phyloP scores from a whole-genome alignment of 2,329 filamentous ascomycete species.

The Penicillium fuscoglaucum region DNA sequence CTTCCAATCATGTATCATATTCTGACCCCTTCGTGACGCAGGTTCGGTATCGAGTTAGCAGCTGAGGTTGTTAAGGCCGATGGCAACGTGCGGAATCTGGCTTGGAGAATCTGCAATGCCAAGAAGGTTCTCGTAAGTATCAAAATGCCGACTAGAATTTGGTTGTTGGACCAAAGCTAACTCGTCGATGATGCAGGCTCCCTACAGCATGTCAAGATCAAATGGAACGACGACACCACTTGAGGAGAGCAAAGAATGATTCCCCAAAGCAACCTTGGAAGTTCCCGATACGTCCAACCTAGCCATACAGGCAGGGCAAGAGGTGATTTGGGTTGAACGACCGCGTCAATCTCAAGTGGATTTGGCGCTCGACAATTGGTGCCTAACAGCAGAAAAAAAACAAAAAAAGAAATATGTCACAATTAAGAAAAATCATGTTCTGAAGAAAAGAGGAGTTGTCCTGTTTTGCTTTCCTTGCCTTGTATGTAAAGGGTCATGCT shows the following conservation, averaged over 20 bases:
- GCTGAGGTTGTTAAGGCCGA: slow-evolving; percentile 90
- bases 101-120: slow-evolving; percentile 92
- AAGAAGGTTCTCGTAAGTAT: slow-evolving; percentile 84
- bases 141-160: not conserved
- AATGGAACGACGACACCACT: slow-evolving; percentile 63
- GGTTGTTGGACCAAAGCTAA: slow-evolving; percentile 7
- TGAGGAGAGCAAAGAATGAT: slow-evolving; percentile 28
- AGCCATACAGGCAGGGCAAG: not conserved
- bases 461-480: slow-evolving; percentile 3
- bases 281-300: not conserved
- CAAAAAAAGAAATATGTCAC: not conserved
- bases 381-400: not conserved
- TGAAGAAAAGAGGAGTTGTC: slow-evolving; percentile 2
- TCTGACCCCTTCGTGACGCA: slow-evolving; percentile 28
- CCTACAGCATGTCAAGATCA: slow-evolving; percentile 69
- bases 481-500: not conserved
- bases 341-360: not conserved
- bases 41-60: slow-evolving; percentile 91
- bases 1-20: slow-evolving; percentile 2
- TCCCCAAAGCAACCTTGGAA: not conserved
- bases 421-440: slow-evolving; percentile 1
- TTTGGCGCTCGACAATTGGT: not conserved
- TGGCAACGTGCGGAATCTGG: slow-evolving; percentile 83
- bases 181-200: slow-evolving; percentile 52
- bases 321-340: not conserved